phyloP scores from a whole-genome alignment of 2,329 filamentous ascomycete species.

The Orbilia quercus region DNA sequence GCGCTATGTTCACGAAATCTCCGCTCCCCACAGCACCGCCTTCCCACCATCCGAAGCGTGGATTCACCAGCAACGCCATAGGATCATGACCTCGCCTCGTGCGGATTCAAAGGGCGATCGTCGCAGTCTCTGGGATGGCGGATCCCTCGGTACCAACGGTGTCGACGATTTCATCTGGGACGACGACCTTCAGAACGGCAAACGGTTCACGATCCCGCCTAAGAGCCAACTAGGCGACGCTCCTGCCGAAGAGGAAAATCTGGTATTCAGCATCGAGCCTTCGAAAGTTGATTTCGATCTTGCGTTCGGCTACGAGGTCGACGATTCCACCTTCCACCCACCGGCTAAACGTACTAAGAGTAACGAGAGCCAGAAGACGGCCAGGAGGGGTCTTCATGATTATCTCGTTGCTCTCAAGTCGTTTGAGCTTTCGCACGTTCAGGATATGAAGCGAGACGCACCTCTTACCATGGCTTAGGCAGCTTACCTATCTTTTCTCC shows the following conservation, averaged over 20 bases:
- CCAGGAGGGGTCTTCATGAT: constrained; percentile 49
- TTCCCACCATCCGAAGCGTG: constrained; percentile 50
- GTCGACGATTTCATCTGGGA: constrained; percentile 61
- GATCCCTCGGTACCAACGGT: constrained; percentile 60
- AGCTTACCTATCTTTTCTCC: not conserved
- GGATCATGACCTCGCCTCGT: constrained; percentile 41
- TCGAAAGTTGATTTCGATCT: constrained; percentile 45
- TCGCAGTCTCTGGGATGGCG: constrained; percentile 59
- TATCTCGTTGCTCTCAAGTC: constrained; percentile 56
- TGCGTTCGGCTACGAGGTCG: constrained; percentile 53
- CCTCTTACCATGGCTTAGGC: constrained; percentile 45
- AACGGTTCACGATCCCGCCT: constrained; percentile 54
- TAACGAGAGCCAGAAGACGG: constrained; percentile 53
- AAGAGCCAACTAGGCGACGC: constrained; percentile 54
- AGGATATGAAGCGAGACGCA: constrained; percentile 54
- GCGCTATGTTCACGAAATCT: constrained; percentile 59
- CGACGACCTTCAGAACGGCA: constrained; percentile 58
- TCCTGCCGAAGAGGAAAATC: constrained; percentile 36
- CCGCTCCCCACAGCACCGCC: constrained; percentile 36
- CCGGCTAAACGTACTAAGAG: constrained; percentile 55
- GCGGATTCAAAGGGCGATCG: constrained; percentile 27
- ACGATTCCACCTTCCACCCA: constrained; percentile 47
- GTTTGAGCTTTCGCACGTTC: constrained; percentile 50
- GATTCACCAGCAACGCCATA: constrained; percentile 47
- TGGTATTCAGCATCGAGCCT: constrained; percentile 41